Evolutionary conservation across 768 basidiomycete genomes (phyloP).

Genomic region (Suillus subluteus): DNA sequence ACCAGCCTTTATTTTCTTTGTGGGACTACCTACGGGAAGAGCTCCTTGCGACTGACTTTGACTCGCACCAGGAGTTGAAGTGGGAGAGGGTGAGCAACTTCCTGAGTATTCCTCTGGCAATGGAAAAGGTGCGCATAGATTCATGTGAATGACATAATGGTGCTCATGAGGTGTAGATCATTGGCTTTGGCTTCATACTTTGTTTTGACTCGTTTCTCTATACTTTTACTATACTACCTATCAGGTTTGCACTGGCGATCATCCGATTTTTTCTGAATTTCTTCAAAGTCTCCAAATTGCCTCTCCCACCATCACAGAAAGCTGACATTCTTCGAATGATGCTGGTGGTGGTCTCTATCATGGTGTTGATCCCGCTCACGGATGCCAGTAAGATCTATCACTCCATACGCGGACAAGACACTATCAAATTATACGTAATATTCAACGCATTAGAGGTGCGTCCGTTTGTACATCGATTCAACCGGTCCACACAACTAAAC

Average conservation of each 20-base stretch:
- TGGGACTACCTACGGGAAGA: conserved; percentile 95
- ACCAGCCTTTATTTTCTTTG: conserved; percentile 68
- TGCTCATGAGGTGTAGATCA: conserved; percentile 56
- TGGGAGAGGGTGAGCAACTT: conserved; percentile 98
- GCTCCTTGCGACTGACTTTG: conserved; percentile 89
- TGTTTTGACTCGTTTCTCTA: conserved; percentile 98
- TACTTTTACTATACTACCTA: conserved; percentile 96
- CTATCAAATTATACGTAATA: conserved; percentile 98
- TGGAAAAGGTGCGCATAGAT: conserved; percentile 77
- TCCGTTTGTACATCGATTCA: conserved; percentile 9
- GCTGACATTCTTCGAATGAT: conserved; percentile 87
- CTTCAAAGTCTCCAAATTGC: conserved; percentile 51
- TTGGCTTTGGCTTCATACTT: conserved; percentile 88
- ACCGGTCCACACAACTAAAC: conserved; percentile 5
- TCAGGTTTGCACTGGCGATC: conserved; percentile 74
- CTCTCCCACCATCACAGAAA: conserved; percentile 86
- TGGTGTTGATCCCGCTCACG: conserved; percentile 79
- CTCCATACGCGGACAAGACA: conserved; percentile 95
- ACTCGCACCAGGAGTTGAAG: conserved; percentile 91
- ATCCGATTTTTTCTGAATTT: conserved; percentile 56
- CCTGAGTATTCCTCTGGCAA: conserved; percentile 85
- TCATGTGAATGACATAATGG: neutral
- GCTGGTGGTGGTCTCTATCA: conserved; percentile 72
- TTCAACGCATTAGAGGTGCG: conserved; percentile 97
- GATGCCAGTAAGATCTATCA: conserved; percentile 99